Evolutionary conservation across 2,329 filamentous ascomycete genomes (phyloP).

Genomic region (Thelonectria blattea): DNA sequence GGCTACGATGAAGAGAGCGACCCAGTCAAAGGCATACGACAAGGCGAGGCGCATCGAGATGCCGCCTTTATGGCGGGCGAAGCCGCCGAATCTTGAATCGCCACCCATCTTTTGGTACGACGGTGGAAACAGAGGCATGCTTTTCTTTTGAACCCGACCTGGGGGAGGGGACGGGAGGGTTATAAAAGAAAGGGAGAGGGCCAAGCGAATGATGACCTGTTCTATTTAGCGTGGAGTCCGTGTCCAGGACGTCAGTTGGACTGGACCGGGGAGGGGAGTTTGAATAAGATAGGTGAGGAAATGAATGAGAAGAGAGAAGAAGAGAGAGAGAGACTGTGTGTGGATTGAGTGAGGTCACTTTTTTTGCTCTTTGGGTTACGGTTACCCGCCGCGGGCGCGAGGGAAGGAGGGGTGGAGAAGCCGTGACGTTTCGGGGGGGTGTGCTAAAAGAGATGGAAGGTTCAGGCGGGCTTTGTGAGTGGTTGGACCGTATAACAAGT

Average conservation of each 20-base stretch:
- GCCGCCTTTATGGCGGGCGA: constrained; percentile 26
- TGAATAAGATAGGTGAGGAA: neutral
- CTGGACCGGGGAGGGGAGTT: neutral
- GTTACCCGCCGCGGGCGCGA: neutral
- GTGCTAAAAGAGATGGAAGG: too few relatives aligned
- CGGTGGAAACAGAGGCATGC: constrained; percentile 13
- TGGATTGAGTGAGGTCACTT: neutral
- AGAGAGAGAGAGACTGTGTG: neutral
- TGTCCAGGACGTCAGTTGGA: neutral
- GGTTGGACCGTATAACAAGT: too few relatives aligned
- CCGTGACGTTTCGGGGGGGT: neutral
- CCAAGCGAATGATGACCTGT: neutral
- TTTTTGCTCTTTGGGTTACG: neutral
- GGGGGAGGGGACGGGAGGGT: constrained; percentile 4
- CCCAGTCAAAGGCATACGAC: constrained; percentile 80
- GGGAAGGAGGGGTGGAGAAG: neutral
- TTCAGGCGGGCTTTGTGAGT: too few relatives aligned
- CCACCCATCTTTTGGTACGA: constrained; percentile 37
- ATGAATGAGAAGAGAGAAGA: neutral
- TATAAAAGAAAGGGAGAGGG: neutral
- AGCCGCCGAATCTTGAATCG: constrained; percentile 31
- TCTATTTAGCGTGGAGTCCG: neutral
- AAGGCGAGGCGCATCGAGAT: constrained; percentile 51
- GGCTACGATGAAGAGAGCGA: constrained; percentile 66
- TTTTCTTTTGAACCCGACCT: neutral